A percentile compares a stretch with the other conserved stretches of the same genome.
These are phyloP conservation scores for Colletotrichum noveboracense DNA, from an alignment of 2,329 filamentous ascomycete species.

Conservation along the genomic window DNA sequence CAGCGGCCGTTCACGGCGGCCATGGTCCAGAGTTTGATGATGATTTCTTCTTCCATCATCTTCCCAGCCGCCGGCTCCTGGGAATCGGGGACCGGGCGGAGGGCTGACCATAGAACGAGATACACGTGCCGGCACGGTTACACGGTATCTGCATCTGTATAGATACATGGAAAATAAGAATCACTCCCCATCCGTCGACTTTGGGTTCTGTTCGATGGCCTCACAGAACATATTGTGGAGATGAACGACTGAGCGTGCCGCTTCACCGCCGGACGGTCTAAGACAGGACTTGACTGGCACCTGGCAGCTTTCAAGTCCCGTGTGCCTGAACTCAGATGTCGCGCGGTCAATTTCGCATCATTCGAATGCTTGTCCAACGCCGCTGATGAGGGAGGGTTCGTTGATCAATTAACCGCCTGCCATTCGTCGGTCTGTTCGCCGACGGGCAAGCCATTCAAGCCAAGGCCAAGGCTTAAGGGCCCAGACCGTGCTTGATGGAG, in stretches of 20 bases:
- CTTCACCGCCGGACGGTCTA: conserved; percentile 18
- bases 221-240: conserved; percentile 16
- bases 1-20: conserved; percentile 2
- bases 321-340: neutral
- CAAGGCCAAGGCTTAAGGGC: neutral
- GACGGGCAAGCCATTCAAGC: neutral
- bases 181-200: neutral
- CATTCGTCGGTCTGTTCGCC: conserved; percentile 12
- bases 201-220: neutral
- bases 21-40: neutral
- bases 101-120: conserved; percentile 1
- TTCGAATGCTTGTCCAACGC: conserved; percentile 15
- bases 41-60: neutral
- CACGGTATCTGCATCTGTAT: neutral
- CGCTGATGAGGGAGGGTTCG: conserved; percentile 8
- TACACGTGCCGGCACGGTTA: neutral
- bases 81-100: neutral
- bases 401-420: neutral
- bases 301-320: conserved; percentile 11
- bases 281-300: conserved; percentile 14
- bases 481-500: conserved; percentile 9
- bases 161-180: neutral
- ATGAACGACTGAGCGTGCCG: conserved; percentile 18
- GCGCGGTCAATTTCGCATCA: conserved; percentile 7
- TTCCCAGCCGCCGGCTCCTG: neutral